Evolutionary conservation across 768 basidiomycete genomes (phyloP).

Genomic region (Trametes villosa): DNA sequence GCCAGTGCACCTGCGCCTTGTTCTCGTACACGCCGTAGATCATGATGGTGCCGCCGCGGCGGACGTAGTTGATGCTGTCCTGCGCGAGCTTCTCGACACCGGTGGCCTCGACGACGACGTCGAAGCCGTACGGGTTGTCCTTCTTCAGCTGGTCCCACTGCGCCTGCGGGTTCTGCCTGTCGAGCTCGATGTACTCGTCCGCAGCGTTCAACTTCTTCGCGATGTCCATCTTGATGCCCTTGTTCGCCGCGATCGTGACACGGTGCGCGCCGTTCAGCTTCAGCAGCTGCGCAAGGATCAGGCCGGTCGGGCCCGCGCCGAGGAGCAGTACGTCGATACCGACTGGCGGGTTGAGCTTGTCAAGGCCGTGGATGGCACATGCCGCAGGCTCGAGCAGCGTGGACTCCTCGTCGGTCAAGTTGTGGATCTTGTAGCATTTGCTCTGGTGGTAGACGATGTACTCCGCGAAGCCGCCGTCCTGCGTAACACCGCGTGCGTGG

Average conservation of each 20-base stretch:
- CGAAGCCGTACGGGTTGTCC: conserved; percentile 88
- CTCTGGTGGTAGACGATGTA: conserved; percentile 78
- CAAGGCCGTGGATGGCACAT: conserved; percentile 91
- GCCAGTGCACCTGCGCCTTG: conserved; percentile 84
- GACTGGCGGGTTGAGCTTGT: conserved; percentile 82
- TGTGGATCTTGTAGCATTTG: conserved; percentile 88
- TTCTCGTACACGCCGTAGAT: conserved; percentile 93
- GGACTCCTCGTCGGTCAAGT: conserved; percentile 85
- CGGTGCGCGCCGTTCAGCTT: conserved; percentile 84
- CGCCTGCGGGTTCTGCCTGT: conserved; percentile 69
- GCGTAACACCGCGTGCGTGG: conserved; percentile 75
- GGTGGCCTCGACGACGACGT: conserved; percentile 65
- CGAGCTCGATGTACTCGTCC: conserved; percentile 87
- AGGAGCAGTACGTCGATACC: conserved; percentile 85
- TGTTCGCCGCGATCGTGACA: conserved; percentile 86
- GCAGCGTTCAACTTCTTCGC: conserved; percentile 78
- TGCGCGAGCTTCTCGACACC: conserved; percentile 89
- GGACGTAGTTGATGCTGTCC: conserved; percentile 87
- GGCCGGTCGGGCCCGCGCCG: conserved; percentile 87
- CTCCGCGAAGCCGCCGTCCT: conserved; percentile 89
- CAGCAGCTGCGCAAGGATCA: conserved; percentile 86
- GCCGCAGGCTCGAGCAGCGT: conserved; percentile 90
- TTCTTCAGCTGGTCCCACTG: conserved; percentile 85
- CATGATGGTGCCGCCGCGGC: conserved; percentile 85
- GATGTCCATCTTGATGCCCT: conserved; percentile 89